phyloP scores from a whole-genome alignment of 2,329 filamentous ascomycete genomes.

The Volutella citrinella region DNA sequence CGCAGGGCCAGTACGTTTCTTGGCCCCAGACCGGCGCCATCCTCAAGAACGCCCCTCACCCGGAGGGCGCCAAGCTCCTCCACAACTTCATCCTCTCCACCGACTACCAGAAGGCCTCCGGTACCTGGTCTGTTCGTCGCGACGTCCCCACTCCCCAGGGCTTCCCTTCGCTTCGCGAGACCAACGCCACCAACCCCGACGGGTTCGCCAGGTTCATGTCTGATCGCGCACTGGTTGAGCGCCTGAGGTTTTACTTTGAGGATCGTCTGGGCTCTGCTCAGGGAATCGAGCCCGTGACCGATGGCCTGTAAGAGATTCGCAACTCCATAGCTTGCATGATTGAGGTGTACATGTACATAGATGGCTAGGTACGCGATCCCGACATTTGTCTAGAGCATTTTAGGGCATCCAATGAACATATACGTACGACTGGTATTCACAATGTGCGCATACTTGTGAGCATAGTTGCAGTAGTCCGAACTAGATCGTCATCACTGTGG shows the following conservation, averaged over 20 bases:
- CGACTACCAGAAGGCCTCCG: constrained; percentile 33
- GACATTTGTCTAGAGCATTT: no score
- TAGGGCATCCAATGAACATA: no score
- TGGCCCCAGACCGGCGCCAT: constrained; percentile 51
- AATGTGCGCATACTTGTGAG: no score
- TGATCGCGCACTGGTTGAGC: constrained; percentile 39
- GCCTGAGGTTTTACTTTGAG: constrained; percentile 41
- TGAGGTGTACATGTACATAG: no score
- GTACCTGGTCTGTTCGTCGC: constrained; percentile 31
- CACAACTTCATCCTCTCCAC: constrained; percentile 43
- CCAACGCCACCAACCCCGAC: constrained; percentile 31
- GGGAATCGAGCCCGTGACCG: constrained; percentile 36
- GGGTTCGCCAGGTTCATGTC: constrained; percentile 40
- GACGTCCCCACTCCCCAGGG: constrained; percentile 30
- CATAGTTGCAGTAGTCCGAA: no score
- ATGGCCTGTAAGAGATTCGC: no score
- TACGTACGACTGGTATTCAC: no score
- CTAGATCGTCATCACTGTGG: no score
- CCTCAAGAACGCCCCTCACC: constrained; percentile 44
- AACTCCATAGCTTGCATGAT: no score
- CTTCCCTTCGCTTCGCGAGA: constrained; percentile 17
- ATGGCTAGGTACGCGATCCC: no score
- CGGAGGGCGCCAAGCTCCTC: constrained; percentile 49
- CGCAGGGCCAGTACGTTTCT: constrained; percentile 39
- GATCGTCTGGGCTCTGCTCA: constrained; percentile 38